phyloP scores from a whole-genome alignment of 2,329 filamentous ascomycete species.

The Claviceps citrina region DNA sequence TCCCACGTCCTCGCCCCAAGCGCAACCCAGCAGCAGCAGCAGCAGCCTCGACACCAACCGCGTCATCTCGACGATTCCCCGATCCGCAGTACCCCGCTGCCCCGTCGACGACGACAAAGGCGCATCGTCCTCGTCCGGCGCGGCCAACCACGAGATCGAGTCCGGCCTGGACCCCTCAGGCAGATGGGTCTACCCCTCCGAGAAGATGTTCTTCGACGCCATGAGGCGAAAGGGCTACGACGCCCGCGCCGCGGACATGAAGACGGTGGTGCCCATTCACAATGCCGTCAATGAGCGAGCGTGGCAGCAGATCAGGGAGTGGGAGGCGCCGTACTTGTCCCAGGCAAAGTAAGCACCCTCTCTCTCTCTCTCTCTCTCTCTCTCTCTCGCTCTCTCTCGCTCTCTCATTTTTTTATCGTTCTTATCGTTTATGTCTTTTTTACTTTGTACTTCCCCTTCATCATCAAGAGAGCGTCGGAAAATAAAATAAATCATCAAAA shows the following conservation, averaged over 20 bases:
- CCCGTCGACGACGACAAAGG: slow-evolving; percentile 25
- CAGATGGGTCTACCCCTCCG: slow-evolving; percentile 95
- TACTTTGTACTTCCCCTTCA: no score
- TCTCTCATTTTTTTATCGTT: neutral
- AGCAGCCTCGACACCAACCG: slow-evolving; percentile 46
- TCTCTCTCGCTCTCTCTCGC: neutral
- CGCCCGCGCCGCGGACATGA: slow-evolving; percentile 60
- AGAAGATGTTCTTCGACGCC: slow-evolving; percentile 95
- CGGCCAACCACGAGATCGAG: slow-evolving; percentile 60
- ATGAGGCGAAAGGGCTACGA: slow-evolving; percentile 83
- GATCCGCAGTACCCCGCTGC: slow-evolving; percentile 26
- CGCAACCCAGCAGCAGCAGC: slow-evolving; percentile 8
- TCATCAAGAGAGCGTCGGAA: no score
- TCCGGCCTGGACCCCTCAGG: slow-evolving; percentile 57
- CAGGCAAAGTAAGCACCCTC: slow-evolving; percentile 41
- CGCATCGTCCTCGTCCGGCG: slow-evolving; percentile 14
- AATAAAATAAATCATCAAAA: no score
- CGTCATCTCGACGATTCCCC: slow-evolving; percentile 66
- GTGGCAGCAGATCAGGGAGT: slow-evolving; percentile 79
- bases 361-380: neutral
- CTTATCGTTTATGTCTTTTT: neutral
- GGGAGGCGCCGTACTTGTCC: slow-evolving; percentile 58
- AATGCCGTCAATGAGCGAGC: slow-evolving; percentile 97
- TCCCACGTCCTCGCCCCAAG: slow-evolving; percentile 12
- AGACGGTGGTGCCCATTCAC: slow-evolving; percentile 86